Evolutionary conservation across 2,329 filamentous ascomycete species (phyloP), one percentile per base, ranked within the genome.

Genomic region (Microdochium paspali): DNA sequence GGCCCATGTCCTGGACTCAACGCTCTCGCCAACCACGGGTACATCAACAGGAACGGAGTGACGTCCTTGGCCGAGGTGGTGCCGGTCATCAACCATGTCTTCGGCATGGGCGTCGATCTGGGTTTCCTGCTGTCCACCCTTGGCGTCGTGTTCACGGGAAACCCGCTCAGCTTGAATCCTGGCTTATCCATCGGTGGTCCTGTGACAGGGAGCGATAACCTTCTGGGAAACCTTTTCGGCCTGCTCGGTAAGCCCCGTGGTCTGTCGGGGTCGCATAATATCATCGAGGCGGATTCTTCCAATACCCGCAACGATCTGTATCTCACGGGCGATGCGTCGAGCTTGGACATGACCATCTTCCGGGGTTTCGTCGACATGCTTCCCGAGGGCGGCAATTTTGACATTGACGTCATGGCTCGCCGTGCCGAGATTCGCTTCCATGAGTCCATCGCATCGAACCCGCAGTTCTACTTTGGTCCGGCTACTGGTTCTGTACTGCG

Each of bases 401-500:
- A 66, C 40, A 66, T 74, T 50, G 63, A 69, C 6, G 56, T 68
- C 21, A 61, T 76, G 24, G 71, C 60, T 2, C 55, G 66, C 30
- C 69, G 71, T 31, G 68, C 70, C 10, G 64, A 66, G 12, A 56
- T 63, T 13, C 68, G 73, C 2, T 75, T 72, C 56, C 53, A 72
- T 15, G 62, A 78, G 54, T 71, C 67, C 35, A 67, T 76, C 10
- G 58, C 61, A 21, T 69, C 65, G 23, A 79, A 79, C 55, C 73
- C 74, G 0, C 63, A 73, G 43, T 77, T 77, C 57, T 79, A 74
- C 60, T 76, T 73, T 45, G 73, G 73, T 1, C 76, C 73, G 1
- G 68, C 72, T 46, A 73, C 71, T 2, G 74, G 74, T 10, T 62
- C 74, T 46, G 56, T 76, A 18, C 67, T 66, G 6, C 67, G 70